These are phyloP conservation scores for Candolleomyces aberdarensis DNA, from an alignment of 768 basidiomycete species.

Conservation along the genomic window DNA sequence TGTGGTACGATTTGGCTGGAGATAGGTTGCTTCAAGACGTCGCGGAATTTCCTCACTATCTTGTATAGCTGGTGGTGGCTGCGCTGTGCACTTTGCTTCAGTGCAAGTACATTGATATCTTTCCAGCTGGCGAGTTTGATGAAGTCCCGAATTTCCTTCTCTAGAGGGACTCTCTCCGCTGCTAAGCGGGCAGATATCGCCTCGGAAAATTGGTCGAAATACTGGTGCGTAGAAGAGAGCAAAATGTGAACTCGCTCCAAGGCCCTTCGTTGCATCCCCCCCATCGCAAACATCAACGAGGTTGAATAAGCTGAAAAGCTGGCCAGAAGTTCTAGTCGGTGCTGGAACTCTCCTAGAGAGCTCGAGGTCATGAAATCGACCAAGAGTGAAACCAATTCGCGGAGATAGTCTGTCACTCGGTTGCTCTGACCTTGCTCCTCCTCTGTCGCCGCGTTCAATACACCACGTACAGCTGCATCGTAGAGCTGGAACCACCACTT, in stretches of 20 bases:
- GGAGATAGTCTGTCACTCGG: slow-evolving; percentile 50
- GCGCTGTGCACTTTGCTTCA: slow-evolving; percentile 85
- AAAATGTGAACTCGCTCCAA: slow-evolving; percentile 54
- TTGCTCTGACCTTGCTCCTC: slow-evolving; percentile 7
- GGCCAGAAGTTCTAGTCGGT: slow-evolving; percentile 62
- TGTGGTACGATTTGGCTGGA: slow-evolving; percentile 30
- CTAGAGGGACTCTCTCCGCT: slow-evolving; percentile 56
- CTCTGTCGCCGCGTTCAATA: slow-evolving; percentile 39
- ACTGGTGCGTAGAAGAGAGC: slow-evolving; percentile 55
- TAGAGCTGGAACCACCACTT: slow-evolving; percentile 92
- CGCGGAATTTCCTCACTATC: slow-evolving; percentile 88
- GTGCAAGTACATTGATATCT: slow-evolving; percentile 91
- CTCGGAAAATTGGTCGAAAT: slow-evolving; percentile 60
- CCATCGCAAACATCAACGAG: slow-evolving; percentile 31
- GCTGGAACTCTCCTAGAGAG: slow-evolving; percentile 80
- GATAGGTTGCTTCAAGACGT: slow-evolving; percentile 75
- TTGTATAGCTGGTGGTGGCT: slow-evolving; percentile 93
- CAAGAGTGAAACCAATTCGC: slow-evolving; percentile 69
- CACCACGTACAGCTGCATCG: slow-evolving; percentile 68
- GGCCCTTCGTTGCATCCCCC: slow-evolving; percentile 22
- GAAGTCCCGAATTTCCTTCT: slow-evolving; percentile 79
- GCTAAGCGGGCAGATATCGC: slow-evolving; percentile 46
- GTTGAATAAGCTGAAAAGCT: slow-evolving; percentile 60
- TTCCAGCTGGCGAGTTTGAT: slow-evolving; percentile 99
- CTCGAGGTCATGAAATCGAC: slow-evolving; percentile 73